Conservation (phyloP, 73 alveolate genomes). For the Tetrahymena borealis region DNA sequence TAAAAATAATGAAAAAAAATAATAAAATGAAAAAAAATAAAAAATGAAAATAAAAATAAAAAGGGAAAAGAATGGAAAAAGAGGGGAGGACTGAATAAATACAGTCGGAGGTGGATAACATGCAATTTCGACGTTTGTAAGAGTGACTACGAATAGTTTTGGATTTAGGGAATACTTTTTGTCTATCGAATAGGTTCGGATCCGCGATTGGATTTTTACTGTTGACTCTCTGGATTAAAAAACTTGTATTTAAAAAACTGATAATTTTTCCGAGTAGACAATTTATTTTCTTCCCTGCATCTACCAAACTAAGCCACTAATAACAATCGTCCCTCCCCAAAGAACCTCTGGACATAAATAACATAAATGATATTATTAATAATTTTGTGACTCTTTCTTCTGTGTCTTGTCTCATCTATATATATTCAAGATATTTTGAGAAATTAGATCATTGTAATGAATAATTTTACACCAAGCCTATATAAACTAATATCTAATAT, state of each 20-base stretch:
- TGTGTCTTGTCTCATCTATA: neutral
- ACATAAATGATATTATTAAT: neutral
- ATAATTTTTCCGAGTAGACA: neutral
- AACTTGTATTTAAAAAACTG: neutral
- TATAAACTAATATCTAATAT: neutral
- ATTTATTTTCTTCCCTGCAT: neutral
- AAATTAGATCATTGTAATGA: neutral
- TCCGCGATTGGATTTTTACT: neutral
- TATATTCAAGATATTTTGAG: neutral
- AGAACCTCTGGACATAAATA: neutral
- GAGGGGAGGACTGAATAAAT: neutral
- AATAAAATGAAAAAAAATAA: no score
- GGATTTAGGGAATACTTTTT: conserved; percentile 1
- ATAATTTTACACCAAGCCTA: neutral
- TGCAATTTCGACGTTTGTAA: neutral
- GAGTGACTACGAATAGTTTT: neutral
- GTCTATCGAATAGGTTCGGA: neutral
- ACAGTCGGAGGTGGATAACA: neutral
- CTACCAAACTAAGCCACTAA: neutral
- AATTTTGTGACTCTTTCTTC: neutral
- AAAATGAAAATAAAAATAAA: neutral
- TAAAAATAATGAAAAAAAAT: no score
- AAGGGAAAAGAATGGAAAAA: neutral
- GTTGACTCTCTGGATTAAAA: neutral
- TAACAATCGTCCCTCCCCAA: conserved; percentile 3